Conservation (phyloP, 2,329 filamentous ascomycete genomes). For the Shiraia sp. region DNA sequence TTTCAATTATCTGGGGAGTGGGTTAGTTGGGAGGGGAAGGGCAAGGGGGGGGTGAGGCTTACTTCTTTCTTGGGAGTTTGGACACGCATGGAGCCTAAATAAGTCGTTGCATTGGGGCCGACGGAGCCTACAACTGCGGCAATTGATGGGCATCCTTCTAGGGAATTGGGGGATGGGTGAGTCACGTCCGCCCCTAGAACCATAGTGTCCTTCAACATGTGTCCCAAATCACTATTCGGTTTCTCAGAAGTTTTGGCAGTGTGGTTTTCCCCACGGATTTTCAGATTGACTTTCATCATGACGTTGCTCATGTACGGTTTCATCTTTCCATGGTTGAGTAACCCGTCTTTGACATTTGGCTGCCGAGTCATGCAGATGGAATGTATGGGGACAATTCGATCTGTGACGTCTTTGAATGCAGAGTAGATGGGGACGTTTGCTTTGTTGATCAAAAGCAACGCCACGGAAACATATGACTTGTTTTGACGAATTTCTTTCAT, state of each 20-base stretch:
- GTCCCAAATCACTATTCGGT: neutral
- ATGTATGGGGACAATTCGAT: slow-evolving; percentile 9
- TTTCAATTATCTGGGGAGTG: neutral
- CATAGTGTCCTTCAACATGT: slow-evolving; percentile 3
- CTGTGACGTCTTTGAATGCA: slow-evolving; percentile 1
- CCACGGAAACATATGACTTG: neutral
- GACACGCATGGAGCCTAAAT: slow-evolving; percentile 41
- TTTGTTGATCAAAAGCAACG: neutral
- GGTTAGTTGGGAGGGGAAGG: neutral
- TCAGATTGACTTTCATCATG: slow-evolving; percentile 36
- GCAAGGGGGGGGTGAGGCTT: too few relatives aligned
- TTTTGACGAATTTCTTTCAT: neutral
- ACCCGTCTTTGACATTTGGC: neutral
- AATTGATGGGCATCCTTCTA: slow-evolving; percentile 42
- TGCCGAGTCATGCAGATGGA: slow-evolving; percentile 6
- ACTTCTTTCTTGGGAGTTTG: slow-evolving; percentile 18
- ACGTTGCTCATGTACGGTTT: slow-evolving; percentile 20
- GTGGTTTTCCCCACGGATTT: slow-evolving; percentile 27
- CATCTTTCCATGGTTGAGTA: too few relatives aligned
- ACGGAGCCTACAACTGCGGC: slow-evolving; percentile 48
- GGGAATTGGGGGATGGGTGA: slow-evolving; percentile 38
- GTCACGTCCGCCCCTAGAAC: slow-evolving; percentile 43
- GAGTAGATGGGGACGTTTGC: neutral
- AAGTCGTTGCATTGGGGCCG: slow-evolving; percentile 37
- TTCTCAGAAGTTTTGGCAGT: neutral